Percentiles rank a stretch among this genome's conserved stretches.
These are phyloP conservation scores for Arabis alpina DNA, from an alignment of 345 rosid species.

Conservation along the genomic window DNA sequence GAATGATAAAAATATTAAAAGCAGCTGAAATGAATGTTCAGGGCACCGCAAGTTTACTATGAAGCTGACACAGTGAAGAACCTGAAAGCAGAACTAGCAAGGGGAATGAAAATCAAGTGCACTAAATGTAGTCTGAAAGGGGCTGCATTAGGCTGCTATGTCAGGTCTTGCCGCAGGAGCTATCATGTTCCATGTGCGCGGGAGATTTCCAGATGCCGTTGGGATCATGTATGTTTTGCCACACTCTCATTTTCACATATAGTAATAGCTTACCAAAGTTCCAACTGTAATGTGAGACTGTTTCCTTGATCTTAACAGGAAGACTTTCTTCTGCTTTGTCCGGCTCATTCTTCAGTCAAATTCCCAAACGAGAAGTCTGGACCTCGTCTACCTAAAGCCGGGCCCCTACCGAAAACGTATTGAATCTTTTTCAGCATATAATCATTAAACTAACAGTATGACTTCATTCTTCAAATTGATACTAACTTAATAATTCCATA, in stretches of 20 bases:
- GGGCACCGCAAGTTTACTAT: conserved; percentile 86
- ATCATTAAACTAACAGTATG: neutral
- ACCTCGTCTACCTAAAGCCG: conserved; percentile 10
- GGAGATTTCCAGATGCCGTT: conserved; percentile 65
- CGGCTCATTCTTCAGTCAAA: conserved; percentile 64
- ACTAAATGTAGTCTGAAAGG: conserved; percentile 74
- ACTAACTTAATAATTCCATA: neutral
- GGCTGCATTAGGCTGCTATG: conserved; percentile 85
- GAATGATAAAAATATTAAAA: neutral
- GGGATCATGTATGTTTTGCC: conserved; percentile 63
- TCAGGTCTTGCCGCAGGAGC: conserved; percentile 71
- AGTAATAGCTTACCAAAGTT: neutral
- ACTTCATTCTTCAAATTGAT: neutral
- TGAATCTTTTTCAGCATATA: neutral
- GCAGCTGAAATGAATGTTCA: conserved; percentile 38
- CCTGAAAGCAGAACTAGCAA: conserved; percentile 70
- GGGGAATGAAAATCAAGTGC: conserved; percentile 83
- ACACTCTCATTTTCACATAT: neutral
- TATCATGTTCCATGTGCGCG: conserved; percentile 84
- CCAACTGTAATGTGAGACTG: conserved; percentile 4
- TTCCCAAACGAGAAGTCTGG: conserved; percentile 66
- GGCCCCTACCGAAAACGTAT: conserved; percentile 26
- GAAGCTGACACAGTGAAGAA: conserved; percentile 64
- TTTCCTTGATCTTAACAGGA: conserved; percentile 50
- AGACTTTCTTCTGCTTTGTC: conserved; percentile 74